Evolutionary conservation across 129 eudicot genomes (phyloP).

Genomic region (Flaveria sonorensis): DNA sequence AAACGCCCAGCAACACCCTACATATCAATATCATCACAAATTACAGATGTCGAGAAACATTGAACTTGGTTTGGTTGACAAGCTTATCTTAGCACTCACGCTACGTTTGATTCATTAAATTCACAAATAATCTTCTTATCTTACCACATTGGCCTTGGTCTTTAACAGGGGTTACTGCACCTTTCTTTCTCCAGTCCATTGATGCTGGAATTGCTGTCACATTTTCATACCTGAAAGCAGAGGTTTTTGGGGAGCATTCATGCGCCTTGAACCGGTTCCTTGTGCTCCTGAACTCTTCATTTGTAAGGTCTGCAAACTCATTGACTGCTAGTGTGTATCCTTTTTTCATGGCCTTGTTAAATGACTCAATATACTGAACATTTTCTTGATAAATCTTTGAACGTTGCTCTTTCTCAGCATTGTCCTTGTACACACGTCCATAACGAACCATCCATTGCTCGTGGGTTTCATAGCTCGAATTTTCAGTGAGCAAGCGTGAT

Average conservation of each 20-base stretch:
- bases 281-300: slow-evolving; percentile 30
- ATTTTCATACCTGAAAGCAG: slow-evolving; percentile 7
- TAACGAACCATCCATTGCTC: slow-evolving; percentile 44
- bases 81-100: not conserved
- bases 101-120: not conserved
- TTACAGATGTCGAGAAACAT: not conserved
- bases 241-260: slow-evolving; percentile 19
- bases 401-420: slow-evolving; percentile 21
- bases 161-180: not conserved
- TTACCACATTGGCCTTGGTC: slow-evolving; percentile 10
- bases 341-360: slow-evolving; percentile 37
- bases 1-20: slow-evolving; percentile 4
- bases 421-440: slow-evolving; percentile 34
- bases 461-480: not conserved
- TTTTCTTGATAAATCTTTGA: slow-evolving; percentile 32
- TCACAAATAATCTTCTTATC: not conserved
- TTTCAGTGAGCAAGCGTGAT: too few species aligned
- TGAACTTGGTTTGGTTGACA: not conserved
- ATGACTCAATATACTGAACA: slow-evolving; percentile 34
- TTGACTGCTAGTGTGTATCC: slow-evolving; percentile 36
- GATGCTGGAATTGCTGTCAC: not conserved
- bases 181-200: slow-evolving; percentile 1
- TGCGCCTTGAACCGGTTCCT: slow-evolving; percentile 31
- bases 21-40: not conserved
- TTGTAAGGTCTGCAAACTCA: slow-evolving; percentile 39